Conservation (phyloP, 2,329 filamentous ascomycete species). For the Trichophyton benhamiae region DNA sequence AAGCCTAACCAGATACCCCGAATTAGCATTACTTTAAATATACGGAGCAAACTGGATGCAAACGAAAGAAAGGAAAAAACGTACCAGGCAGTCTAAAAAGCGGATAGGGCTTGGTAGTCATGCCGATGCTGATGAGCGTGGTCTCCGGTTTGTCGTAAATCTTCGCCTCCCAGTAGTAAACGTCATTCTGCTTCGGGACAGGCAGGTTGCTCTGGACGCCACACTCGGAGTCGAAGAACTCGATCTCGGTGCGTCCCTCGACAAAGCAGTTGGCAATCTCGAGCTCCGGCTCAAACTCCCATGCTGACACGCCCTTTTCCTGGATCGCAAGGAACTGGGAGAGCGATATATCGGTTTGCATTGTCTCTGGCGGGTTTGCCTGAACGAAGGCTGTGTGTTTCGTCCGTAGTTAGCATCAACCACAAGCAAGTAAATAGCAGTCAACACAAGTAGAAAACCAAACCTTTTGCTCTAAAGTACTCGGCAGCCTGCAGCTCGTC, state of each 20-base stretch:
- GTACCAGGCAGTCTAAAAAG: constrained; percentile 84
- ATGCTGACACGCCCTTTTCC: constrained; percentile 98
- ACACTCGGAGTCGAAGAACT: constrained; percentile 97
- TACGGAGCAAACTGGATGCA: neutral
- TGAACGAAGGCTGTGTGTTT: constrained; percentile 87
- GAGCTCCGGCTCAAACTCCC: constrained; percentile 98
- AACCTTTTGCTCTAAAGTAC: constrained; percentile 90
- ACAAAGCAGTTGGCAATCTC: constrained; percentile 99
- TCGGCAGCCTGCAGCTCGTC: constrained; percentile 82
- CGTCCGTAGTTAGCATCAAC: constrained; percentile 14
- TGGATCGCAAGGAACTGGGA: constrained; percentile 97
- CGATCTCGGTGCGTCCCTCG: constrained; percentile 88
- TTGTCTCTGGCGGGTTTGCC: constrained; percentile 85
- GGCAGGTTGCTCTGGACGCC: constrained; percentile 94
- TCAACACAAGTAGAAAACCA: no score
- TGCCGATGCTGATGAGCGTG: constrained; percentile 77
- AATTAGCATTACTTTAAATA: neutral
- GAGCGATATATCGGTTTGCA: constrained; percentile 91
- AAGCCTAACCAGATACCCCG: constrained; percentile 49
- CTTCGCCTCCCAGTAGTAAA: constrained; percentile 99
- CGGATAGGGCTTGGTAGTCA: constrained; percentile 94
- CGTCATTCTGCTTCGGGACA: constrained; percentile 96
- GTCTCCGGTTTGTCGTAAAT: constrained; percentile 93
- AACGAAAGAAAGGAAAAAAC: constrained; percentile 19
- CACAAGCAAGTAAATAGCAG: no score